Percentiles rank a stretch among this genome's conserved stretches.
Conservation (phyloP, 2,329 filamentous ascomycete genomes). For the Phyllosticta citribraziliensis region DNA sequence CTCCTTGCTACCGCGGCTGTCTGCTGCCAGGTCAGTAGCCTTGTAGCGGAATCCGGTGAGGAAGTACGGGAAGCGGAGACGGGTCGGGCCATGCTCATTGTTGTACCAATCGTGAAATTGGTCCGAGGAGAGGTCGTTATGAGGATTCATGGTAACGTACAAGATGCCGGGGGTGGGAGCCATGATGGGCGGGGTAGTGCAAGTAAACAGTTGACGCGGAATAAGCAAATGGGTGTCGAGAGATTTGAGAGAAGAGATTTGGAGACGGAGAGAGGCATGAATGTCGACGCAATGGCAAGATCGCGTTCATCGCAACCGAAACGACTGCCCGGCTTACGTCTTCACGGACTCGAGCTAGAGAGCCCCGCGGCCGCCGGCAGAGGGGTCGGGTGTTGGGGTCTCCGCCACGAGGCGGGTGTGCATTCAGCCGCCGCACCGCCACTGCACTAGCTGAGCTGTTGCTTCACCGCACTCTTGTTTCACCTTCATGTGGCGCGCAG, state of each 20-base stretch:
- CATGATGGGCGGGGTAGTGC: slow-evolving; percentile 22
- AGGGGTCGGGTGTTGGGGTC: slow-evolving; percentile 4
- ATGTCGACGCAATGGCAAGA: not conserved
- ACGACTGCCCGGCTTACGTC: not conserved
- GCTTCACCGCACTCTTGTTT: not conserved
- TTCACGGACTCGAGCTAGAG: not conserved
- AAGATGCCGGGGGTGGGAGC: slow-evolving; percentile 55
- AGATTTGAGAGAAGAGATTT: not conserved
- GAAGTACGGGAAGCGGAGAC: slow-evolving; percentile 66
- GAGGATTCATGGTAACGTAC: slow-evolving; percentile 79
- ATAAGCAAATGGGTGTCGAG: not conserved
- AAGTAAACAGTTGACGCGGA: not conserved
- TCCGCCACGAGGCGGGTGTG: not conserved
- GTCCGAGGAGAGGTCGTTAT: slow-evolving; percentile 50
- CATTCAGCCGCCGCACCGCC: not conserved
- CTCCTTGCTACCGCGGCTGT: slow-evolving; percentile 26
- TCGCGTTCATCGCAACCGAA: not conserved
- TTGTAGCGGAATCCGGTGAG: slow-evolving; percentile 70
- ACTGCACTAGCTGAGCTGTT: slow-evolving; percentile 1
- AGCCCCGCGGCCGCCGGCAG: slow-evolving; percentile 7
- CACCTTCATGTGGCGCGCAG: not conserved
- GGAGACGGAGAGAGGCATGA: not conserved
- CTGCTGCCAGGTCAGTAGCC: slow-evolving; percentile 47
- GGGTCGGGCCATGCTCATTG: slow-evolving; percentile 79
- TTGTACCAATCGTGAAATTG: slow-evolving; percentile 93